Evolutionary conservation across 768 basidiomycete species (phyloP).

Genomic region (Hygrophoropsis aurantiaca): DNA sequence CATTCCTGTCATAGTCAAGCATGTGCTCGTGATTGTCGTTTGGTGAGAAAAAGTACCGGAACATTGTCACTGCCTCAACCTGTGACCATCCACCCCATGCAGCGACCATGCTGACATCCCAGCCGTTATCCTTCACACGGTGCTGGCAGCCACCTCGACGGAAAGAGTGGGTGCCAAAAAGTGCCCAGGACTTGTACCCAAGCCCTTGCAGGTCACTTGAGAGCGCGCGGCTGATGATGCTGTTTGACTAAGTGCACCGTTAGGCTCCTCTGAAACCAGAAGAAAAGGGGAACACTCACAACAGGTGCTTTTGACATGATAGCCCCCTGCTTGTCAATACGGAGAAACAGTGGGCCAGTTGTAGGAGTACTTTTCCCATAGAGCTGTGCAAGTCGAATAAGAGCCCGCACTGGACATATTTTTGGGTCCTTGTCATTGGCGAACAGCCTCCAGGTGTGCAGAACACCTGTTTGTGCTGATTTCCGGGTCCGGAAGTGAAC

Average conservation of each 20-base stretch:
- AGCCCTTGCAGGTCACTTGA: conserved; percentile 13
- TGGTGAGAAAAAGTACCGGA: conserved; percentile 17
- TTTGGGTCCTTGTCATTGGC: conserved; percentile 17
- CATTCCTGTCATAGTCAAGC: conserved; percentile 15
- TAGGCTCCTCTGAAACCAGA: neutral
- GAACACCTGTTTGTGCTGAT: conserved; percentile 14
- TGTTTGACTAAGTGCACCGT: conserved; percentile 5
- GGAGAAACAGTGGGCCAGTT: conserved; percentile 12
- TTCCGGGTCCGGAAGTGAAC: conserved; percentile 10
- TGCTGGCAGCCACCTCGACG: conserved; percentile 20
- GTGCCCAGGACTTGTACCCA: conserved; percentile 11
- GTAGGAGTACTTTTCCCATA: too few species aligned
- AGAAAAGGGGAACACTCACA: neutral
- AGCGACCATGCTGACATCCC: conserved; percentile 14
- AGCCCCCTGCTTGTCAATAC: conserved; percentile 1
- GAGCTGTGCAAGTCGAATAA: conserved; percentile 11
- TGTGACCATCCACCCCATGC: conserved; percentile 23
- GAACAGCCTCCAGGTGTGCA: conserved; percentile 11
- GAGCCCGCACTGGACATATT: conserved; percentile 15
- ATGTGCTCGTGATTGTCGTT: conserved; percentile 17
- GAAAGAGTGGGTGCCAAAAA: conserved; percentile 22
- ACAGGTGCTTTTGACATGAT: neutral
- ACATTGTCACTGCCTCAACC: conserved; percentile 17
- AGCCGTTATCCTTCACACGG: conserved; percentile 9
- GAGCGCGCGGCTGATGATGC: conserved; percentile 10